phyloP scores from a whole-genome alignment of 345 rosid genomes.

The Moricandia arvensis region DNA sequence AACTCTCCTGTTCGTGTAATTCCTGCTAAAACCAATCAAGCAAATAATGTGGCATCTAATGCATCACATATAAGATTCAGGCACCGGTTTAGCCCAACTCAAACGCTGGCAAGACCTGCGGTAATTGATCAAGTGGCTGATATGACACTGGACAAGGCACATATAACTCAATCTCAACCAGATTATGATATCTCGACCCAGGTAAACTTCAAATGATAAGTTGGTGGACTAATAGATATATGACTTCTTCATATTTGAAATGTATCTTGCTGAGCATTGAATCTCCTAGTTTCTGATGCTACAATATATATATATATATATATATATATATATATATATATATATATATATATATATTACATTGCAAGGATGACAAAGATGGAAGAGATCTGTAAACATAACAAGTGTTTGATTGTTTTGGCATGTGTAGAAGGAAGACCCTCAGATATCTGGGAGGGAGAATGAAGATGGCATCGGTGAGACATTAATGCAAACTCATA shows the following conservation, averaged over 20 bases:
- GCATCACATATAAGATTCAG: constrained; percentile 30
- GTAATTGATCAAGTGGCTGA: constrained; percentile 29
- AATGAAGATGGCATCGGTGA: constrained; percentile 51
- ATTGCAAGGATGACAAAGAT: constrained; percentile 6
- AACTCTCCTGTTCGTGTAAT: constrained; percentile 26
- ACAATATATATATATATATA: not conserved
- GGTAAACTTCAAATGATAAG: constrained; percentile 23
- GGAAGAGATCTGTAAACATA: not conserved
- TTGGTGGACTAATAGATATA: not conserved
- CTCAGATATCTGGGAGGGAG: constrained; percentile 58
- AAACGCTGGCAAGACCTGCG: constrained; percentile 12
- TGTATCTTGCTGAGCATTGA: not conserved
- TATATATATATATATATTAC: not conserved
- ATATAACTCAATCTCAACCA: constrained; percentile 24
- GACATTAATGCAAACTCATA: constrained; percentile 73
- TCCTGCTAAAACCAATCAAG: constrained; percentile 17
- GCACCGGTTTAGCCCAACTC: constrained; percentile 32
- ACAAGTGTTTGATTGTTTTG: constrained; percentile 25
- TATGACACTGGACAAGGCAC: constrained; percentile 33
- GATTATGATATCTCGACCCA: constrained; percentile 23
- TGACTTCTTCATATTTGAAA: not conserved
- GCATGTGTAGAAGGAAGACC: constrained; percentile 57
- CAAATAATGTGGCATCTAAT: constrained; percentile 13
- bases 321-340: too few relatives aligned
- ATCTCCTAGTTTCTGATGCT: constrained; percentile 1